Conservation (phyloP, 306 rosid genomes). For the apple (Malus domestica) region ASM211411v1 NC_041789.1:23193001-23193500, state of each 20-base stretch:
- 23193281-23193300: conserved; percentile 89
- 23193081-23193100: conserved; percentile 76
- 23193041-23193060: conserved; percentile 84
- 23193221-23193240: conserved; percentile 90
- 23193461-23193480: conserved; percentile 94
- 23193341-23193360: conserved; percentile 89
- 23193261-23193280: conserved; percentile 99
- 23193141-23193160: conserved; percentile 91
- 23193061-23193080: conserved; percentile 86
- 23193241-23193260: conserved; percentile 91
- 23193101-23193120: conserved; percentile 60
- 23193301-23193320: conserved; percentile 87
- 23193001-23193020: conserved; percentile 75
- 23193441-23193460: conserved; percentile 96
- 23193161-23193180: conserved; percentile 94
- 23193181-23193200: conserved; percentile 93
- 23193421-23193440: conserved; percentile 98
- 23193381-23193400: conserved; percentile 91
- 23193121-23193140: conserved; percentile 71
- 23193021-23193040: conserved; percentile 85
- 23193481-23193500: conserved; percentile 66
- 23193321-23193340: conserved; percentile 97
- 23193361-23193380: conserved; percentile 87
- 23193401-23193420: conserved; percentile 91
- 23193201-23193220: conserved; percentile 98